Evolutionary conservation across 805 yeast species (phyloP), one percentile per base, ranked within the genome.

Genomic region (Saccharomyces jurei): DNA sequence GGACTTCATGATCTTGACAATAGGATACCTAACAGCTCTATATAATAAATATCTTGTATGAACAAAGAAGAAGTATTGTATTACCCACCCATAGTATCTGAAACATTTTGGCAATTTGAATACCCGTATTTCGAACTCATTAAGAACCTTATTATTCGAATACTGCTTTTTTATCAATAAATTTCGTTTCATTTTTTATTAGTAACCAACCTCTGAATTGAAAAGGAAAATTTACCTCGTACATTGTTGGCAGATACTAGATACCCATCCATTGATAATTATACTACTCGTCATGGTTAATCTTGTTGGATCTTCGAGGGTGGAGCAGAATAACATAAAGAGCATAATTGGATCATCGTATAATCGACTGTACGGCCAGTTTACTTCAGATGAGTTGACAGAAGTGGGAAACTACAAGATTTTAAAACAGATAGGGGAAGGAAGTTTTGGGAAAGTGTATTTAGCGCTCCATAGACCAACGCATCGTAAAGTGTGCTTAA

Each of bases 391-490:
- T 9, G 81, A 79, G 46, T 71, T 83, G 47, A 74, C 74, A 50
- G 87, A 83, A 53, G 83, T 92, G 11, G 98, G 99, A 0, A 89
- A 87, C 69, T 92, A 92, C 65, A 74, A 78, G 51, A 81, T 94
- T 6, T 63, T 82, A 6, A 75, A 82, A 55, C 87, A 84, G 59
- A 85, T 92, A 25, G 98, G 97, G 1, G 90, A 88, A 62, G 97
- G 97, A 9, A 80, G 96, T 2, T 92, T 90, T 76, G 97, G 98
- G 8, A 87, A 87, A 64, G 96, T 90, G 1, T 94, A 86, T 67
- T 72, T 92, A 30, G 98, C 97, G 1, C 75, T 76, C 41, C 98
- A 92, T 64, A 78, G 78, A 51, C 75, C 90, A 49, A 79, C 96
- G 10, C 82, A 83, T 53, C 76, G 82, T n/a, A 84, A 81, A 65